Evolutionary conservation across 2,329 filamentous ascomycete genomes (phyloP), one percentile per base, ranked within the genome.

Genomic region (Ceratocystis ficicola): DNA sequence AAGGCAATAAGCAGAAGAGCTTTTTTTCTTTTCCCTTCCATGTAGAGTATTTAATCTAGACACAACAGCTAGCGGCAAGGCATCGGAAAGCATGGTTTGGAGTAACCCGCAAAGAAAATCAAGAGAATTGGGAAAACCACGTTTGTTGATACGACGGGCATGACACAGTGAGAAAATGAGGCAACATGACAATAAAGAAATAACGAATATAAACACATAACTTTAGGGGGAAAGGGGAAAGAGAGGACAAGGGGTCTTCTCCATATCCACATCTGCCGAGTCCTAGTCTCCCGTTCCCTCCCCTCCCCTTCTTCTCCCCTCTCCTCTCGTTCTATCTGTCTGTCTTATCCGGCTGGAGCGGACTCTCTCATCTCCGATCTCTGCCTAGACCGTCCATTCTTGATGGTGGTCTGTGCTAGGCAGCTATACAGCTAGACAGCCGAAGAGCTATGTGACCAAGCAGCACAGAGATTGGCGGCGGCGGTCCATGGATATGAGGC

Each of bases 301-400:
- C 15, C n/a, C n/a, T n/a, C n/a, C 55, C 59, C 44, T 48, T 46
- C 5, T 61, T 25, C 28, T 46, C 32, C 55, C 30, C 55, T 36
- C 55, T 32, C 55, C 15, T 25, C 12, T 36, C 15, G 46, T 25
- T 44, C 10, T 62, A 20, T 62, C 60, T 62, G 15, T 62, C 25
- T 60, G 50, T 63, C 41, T 46, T 50, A 65, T 67, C 66, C 66
- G 66, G 48, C 66, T 67, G 66, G 66, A 36, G 60, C 66, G 66
- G 66, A 67, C 63, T 67, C 66, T 67, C 63, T 28, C 44, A 55
- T 17, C 44, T 55, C 17, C 61, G 55, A 22, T 50, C 64, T 52
- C 41, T 46, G 17, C 12, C 30, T 25, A 48, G n/a, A 30, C 25
- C n/a, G 46, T n/a, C 46, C 25, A 32, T 41, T 41, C 36, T 12